phyloP scores from a whole-genome alignment of 192 early-diverging fungal species.

The Spizellomyces punctatus region DNA sequence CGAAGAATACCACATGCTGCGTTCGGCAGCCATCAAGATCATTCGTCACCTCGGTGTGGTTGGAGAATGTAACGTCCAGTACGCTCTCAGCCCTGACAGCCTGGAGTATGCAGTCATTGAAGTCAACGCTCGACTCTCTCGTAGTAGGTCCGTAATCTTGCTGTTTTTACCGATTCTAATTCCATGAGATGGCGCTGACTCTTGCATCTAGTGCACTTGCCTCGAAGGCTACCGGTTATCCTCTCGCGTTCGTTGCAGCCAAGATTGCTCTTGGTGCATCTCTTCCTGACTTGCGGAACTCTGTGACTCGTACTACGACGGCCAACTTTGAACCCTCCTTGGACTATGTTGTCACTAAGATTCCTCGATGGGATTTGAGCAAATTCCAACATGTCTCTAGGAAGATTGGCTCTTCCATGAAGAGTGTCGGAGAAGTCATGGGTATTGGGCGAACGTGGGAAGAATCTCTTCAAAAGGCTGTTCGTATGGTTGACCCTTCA shows the following conservation, averaged over 20 bases:
- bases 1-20: conserved; percentile 95
- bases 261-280: conserved; percentile 93
- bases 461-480: conserved; percentile 94
- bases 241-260: conserved; percentile 95
- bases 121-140: conserved; percentile 94
- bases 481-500: conserved; percentile 92
- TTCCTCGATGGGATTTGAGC: conserved; percentile 95
- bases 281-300: conserved; percentile 84
- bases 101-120: conserved; percentile 94
- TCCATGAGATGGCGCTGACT: conserved; percentile 4
- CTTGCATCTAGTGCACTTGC: conserved; percentile 68
- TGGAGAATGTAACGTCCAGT: conserved; percentile 98
- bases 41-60: conserved; percentile 95
- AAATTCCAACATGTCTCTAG: conserved; percentile 92
- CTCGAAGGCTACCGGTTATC: conserved; percentile 98
- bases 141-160: conserved; percentile 34
- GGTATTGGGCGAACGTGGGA: conserved; percentile 97
- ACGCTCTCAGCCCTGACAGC: conserved; percentile 87
- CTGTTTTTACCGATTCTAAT: conserved; percentile 14
- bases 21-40: conserved; percentile 93
- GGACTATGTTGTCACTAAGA: conserved; percentile 96
- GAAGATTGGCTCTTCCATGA: conserved; percentile 88
- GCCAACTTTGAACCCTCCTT: conserved; percentile 97
- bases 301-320: conserved; percentile 90
- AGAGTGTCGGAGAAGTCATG: conserved; percentile 98